phyloP scores from a whole-genome alignment of 2,329 filamentous ascomycete genomes.

The Zymoseptoria tritici region DNA sequence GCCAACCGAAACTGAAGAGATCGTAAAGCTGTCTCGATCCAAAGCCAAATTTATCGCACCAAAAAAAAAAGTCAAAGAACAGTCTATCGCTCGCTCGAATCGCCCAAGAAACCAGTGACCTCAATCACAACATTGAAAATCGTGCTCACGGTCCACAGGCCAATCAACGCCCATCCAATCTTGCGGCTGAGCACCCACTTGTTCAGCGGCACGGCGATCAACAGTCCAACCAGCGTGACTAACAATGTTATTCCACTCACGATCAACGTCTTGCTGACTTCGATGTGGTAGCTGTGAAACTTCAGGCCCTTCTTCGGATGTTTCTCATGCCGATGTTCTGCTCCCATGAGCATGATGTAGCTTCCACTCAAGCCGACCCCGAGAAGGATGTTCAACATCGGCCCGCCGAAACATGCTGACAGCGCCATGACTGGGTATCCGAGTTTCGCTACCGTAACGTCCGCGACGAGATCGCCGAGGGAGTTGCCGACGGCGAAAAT shows the following conservation, averaged over 20 bases:
- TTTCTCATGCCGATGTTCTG: conserved; percentile 57
- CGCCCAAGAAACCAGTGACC: conserved; percentile 37
- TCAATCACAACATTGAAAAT: conserved; percentile 75
- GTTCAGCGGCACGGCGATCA: conserved; percentile 77
- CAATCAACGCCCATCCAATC: conserved; percentile 75
- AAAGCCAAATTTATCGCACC: neutral
- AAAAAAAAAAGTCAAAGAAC: too few relatives aligned
- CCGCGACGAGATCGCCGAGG: conserved; percentile 84
- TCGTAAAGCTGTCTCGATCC: neutral
- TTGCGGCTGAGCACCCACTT: conserved; percentile 75
- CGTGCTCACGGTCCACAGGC: conserved; percentile 74
- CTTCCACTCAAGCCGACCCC: conserved; percentile 87
- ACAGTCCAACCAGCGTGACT: conserved; percentile 66
- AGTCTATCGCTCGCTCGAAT: neutral
- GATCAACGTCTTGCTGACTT: conserved; percentile 76
- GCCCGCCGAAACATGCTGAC: conserved; percentile 94
- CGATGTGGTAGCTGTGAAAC: conserved; percentile 73
- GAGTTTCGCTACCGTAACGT: conserved; percentile 86
- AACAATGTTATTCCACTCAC: conserved; percentile 80
- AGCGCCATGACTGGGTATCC: conserved; percentile 95
- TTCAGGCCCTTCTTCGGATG: conserved; percentile 58
- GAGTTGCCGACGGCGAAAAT: conserved; percentile 96
- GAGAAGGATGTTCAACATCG: conserved; percentile 93
- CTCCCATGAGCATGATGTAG: conserved; percentile 72
- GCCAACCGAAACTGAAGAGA: neutral